Percentiles rank a stretch among this genome's conserved stretches.
Evolutionary conservation across 495 filamentous ascomycete species (phyloP).

Genomic region (Tetracladium setigerum): DNA sequence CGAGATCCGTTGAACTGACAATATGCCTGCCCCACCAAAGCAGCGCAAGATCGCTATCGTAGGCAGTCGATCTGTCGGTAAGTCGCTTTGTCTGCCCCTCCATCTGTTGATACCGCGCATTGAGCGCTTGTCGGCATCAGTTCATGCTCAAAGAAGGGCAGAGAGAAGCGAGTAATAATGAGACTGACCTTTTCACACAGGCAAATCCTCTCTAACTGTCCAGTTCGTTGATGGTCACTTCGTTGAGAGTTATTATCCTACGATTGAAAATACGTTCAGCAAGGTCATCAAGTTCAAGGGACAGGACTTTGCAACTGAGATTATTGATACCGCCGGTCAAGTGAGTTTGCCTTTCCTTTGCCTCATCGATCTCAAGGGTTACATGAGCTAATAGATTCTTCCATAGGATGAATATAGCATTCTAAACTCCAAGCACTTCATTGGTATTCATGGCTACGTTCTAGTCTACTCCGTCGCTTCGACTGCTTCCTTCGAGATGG

Average conservation of each 20-base stretch:
- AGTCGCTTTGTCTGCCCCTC: slow-evolving; percentile 19
- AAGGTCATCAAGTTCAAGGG: slow-evolving; percentile 86
- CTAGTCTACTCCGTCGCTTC: slow-evolving; percentile 93
- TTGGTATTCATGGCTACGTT: slow-evolving; percentile 98
- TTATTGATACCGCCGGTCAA: slow-evolving; percentile 97
- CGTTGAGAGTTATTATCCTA: slow-evolving; percentile 97
- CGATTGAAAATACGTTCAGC: slow-evolving; percentile 97
- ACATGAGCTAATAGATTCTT: not conserved
- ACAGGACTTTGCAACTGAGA: slow-evolving; percentile 93
- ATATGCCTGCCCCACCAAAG: slow-evolving; percentile 77
- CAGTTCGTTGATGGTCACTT: slow-evolving; percentile 98
- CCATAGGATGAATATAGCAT: slow-evolving; percentile 94
- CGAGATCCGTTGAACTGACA: too few relatives aligned
- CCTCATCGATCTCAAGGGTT: not conserved
- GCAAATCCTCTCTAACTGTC: slow-evolving; percentile 96
- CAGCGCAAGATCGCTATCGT: slow-evolving; percentile 98
- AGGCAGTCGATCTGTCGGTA: slow-evolving; percentile 95
- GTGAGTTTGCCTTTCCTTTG: slow-evolving; percentile 40
- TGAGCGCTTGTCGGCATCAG: not conserved
- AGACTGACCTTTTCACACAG: slow-evolving; percentile 35
- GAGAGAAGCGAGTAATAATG: too few relatives aligned
- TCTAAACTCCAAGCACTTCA: slow-evolving; percentile 96
- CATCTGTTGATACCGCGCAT: not conserved
- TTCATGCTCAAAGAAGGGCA: not conserved
- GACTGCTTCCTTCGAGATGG: slow-evolving; percentile 93